Conservation (phyloP, 106 monocot species). For the Iris macrosiphon region DNA sequence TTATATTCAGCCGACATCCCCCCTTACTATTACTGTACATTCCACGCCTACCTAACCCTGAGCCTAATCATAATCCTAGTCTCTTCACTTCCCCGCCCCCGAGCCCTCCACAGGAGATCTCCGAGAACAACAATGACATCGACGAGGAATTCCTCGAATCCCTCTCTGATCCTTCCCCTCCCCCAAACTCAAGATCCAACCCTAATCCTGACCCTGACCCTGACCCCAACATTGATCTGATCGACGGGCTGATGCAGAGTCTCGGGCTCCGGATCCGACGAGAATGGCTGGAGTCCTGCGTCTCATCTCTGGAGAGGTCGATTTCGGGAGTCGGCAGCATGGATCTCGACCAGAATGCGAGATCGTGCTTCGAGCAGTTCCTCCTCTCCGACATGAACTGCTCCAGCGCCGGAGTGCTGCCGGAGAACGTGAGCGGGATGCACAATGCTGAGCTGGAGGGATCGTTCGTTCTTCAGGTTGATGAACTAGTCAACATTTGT, state of each 20-base stretch:
- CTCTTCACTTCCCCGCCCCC: slow-evolving; percentile 13
- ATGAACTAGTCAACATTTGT: slow-evolving; percentile 72
- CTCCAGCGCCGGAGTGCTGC: slow-evolving; percentile 55
- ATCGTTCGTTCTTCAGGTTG: slow-evolving; percentile 83
- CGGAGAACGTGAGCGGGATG: slow-evolving; percentile 50
- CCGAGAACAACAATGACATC: slow-evolving; percentile 57
- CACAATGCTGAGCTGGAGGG: slow-evolving; percentile 48
- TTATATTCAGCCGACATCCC: too few species aligned
- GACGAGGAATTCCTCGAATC: slow-evolving; percentile 43
- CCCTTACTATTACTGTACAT: too few species aligned
- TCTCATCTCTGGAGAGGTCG: slow-evolving; percentile 10
- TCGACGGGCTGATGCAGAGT: slow-evolving; percentile 37
- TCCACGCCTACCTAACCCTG: too few species aligned
- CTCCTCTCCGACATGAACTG: slow-evolving; percentile 61
- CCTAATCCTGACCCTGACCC: too few species aligned
- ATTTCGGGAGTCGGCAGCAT: slow-evolving; percentile 25
- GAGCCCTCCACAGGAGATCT: slow-evolving; percentile 42
- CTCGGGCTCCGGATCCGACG: slow-evolving; percentile 43
- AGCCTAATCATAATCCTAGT: slow-evolving; percentile 15
- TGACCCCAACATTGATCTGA: too few species aligned
- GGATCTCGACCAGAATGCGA: slow-evolving; percentile 33
- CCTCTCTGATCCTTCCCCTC: slow-evolving; percentile 31
- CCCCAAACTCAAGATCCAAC: too few species aligned
- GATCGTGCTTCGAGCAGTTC: slow-evolving; percentile 66
- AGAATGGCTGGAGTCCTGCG: slow-evolving; percentile 57